Evolutionary conservation across 108 stramenopile species (phyloP), one percentile per base, ranked within the genome.

Genomic region (Asterionellopsis glacialis): DNA sequence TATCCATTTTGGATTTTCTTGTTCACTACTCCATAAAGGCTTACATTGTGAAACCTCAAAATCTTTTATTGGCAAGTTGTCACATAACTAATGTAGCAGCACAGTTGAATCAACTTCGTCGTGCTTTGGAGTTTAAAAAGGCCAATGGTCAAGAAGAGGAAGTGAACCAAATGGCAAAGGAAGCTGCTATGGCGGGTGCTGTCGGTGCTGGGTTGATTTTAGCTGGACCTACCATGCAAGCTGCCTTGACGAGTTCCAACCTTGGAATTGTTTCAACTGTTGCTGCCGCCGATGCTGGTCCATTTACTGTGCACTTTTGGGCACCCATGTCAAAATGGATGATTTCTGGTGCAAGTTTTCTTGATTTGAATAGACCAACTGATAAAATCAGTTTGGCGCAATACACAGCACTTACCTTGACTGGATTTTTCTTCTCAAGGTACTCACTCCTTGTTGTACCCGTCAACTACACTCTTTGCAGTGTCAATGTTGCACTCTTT

Each of bases 281-380:
- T 22, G 88, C 88, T 0, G 89, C 83, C 11, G 89, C 89, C 41
- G 76, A 78, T 41, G 92, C 92, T 13, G 92, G 82, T 47, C 80
- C 80, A 9, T 81, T 81, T 59, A 76, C 75, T 11, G 78, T 79
- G 21, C 77, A 74, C 39, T 79, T 79, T 72, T 76, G 75, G 75
- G 92, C 88, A n/a, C 92, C 92, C 16, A 94, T 91, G 92, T 77
- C 75, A 47, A 94, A 94, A 55, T 90, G 88, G 85, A 63, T 88
- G 57, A 90, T 94, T 79, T 76, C 73, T 38, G 92, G 92, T 25
- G 87, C 92, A 14, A 70, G 67, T 59, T 88, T 94, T 58, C 25
- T 90, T 61, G 89, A 94, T 11, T 70, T 90, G 61, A 52, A 94
- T 64, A 74, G 89, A n/a, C 88, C 88, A 4, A 90, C 88, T 11